These are phyloP conservation scores for Solanum dulcamara DNA, from an alignment of 257 asterid species.

Conservation along the genomic window DNA sequence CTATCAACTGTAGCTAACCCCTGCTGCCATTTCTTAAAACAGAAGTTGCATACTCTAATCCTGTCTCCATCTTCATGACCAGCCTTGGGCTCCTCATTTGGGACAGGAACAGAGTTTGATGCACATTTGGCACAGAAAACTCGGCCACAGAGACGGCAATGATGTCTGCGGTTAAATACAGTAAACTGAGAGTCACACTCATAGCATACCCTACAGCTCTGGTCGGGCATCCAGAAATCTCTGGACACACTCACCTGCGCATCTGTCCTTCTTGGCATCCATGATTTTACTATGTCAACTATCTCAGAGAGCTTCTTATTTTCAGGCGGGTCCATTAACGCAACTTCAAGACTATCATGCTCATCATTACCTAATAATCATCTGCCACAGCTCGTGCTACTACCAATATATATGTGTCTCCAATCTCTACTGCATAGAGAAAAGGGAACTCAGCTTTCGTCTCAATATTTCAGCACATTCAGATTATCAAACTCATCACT, in stretches of 20 bases:
- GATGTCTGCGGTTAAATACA: conserved; percentile 84
- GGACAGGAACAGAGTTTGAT: conserved; percentile 59
- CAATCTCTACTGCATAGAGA: conserved; percentile 24
- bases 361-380: conserved; percentile 36
- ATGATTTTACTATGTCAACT: conserved; percentile 55
- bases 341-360: conserved; percentile 16
- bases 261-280: conserved; percentile 70
- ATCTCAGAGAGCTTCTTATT: conserved; percentile 44
- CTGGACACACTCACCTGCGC: conserved; percentile 61
- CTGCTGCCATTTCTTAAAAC: conserved; percentile 69
- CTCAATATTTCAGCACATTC: not conserved
- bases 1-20: conserved; percentile 47
- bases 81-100: conserved; percentile 17
- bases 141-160: conserved; percentile 86
- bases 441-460: not conserved
- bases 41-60: conserved; percentile 74
- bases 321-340: conserved; percentile 58
- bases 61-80: conserved; percentile 53
- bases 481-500: not conserved
- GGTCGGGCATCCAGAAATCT: conserved; percentile 99
- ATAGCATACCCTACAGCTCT: conserved; percentile 93
- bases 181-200: conserved; percentile 88
- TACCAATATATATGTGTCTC: not conserved
- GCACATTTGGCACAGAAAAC: conserved; percentile 86
- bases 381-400: conserved; percentile 28